Percentiles rank a stretch among this genome's conserved stretches.
Evolutionary conservation across 2,329 filamentous ascomycete species (phyloP).

Genomic region (Talaromyces funiculosus): DNA sequence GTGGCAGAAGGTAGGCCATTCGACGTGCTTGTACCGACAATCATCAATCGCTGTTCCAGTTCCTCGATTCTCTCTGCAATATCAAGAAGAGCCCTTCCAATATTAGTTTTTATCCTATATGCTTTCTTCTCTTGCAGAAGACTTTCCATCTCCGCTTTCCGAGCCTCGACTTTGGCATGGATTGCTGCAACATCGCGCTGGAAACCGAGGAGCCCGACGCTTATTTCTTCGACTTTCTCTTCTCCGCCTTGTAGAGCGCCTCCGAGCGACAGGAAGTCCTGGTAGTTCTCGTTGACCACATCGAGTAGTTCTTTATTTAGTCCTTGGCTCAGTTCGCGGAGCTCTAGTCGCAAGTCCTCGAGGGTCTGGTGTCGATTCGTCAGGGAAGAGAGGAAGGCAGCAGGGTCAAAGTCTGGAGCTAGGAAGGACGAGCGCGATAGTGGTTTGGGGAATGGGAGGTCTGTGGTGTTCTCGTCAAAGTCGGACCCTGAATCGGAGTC

Average conservation of each 20-base stretch:
- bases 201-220: conserved; percentile 81
- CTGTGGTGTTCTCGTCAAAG: conserved; percentile 56
- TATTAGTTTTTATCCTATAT: conserved; percentile 60
- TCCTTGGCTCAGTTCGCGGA: conserved; percentile 71
- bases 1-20: conserved; percentile 14
- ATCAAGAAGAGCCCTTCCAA: conserved; percentile 48
- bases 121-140: conserved; percentile 61
- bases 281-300: conserved; percentile 92
- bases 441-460: conserved; percentile 81
- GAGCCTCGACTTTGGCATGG: conserved; percentile 57
- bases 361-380: conserved; percentile 90
- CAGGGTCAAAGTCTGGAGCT: conserved; percentile 67
- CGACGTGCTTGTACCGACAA: conserved; percentile 41
- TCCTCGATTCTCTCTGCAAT: conserved; percentile 47
- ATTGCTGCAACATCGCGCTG: conserved; percentile 73
- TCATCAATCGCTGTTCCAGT: conserved; percentile 64
- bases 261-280: conserved; percentile 80
- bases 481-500: conserved; percentile 42
- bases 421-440: conserved; percentile 81
- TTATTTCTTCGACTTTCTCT: conserved; percentile 83
- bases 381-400: conserved; percentile 74
- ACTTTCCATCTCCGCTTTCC: conserved; percentile 57
- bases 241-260: conserved; percentile 78
- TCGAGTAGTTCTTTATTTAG: conserved; percentile 85
- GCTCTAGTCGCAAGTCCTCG: conserved; percentile 81